Base-by-base conservation (phyloP, 495 filamentous ascomycete species). In the Monascus purpureus region DNA sequence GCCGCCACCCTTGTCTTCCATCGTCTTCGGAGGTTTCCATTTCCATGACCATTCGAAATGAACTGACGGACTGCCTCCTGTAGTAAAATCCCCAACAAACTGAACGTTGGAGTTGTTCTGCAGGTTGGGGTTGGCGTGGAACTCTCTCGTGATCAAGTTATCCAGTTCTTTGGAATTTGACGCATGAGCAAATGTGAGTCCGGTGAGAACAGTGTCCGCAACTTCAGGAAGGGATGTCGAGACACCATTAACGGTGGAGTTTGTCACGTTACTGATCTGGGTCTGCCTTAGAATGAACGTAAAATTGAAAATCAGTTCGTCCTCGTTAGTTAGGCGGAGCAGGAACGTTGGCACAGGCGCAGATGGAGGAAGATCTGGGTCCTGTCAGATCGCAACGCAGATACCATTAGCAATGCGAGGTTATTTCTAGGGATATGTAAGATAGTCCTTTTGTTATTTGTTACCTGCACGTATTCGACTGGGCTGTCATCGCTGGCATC, bases 71-170 rank as follows among this genome's bases (percentile, higher is more conserved):
- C 67, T 80, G 12, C 85, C 84, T 7, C 70, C 75, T 1, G 90
- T 97, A 0, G 73, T 67, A 52, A 72, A 94, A 49, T 90, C 84
- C 0, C 90, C 90, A 6, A 96, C 75, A 9, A 97, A 61, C 37
- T 88, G 80, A 8, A 97, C 90, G 53, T 94, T 95, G 15, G 85
- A 72, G 43, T 96, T 95, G 49, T 93, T 94, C 61, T 97, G 90
- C 17, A 97, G 61, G 51, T 97, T 97, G 1, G 92, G 90, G 42
- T 97, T 87, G 17, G 88, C 85, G 39, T 96, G 84, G 46, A 97
- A 95, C 52, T 97, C 90, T 39, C 85, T 66, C 13, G 84, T 95
- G 27, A 95, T 77, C 16, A 97, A 63, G 41, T 90, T 95, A 45
- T 95, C 90, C 8, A 97, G 68, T 38, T 95, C 90, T 51, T 74